A percentile compares a stretch with the other conserved stretches of the same genome.
phyloP scores from a whole-genome alignment of 2,329 filamentous ascomycete genomes.

The Dactylellina drechsleri region DNA sequence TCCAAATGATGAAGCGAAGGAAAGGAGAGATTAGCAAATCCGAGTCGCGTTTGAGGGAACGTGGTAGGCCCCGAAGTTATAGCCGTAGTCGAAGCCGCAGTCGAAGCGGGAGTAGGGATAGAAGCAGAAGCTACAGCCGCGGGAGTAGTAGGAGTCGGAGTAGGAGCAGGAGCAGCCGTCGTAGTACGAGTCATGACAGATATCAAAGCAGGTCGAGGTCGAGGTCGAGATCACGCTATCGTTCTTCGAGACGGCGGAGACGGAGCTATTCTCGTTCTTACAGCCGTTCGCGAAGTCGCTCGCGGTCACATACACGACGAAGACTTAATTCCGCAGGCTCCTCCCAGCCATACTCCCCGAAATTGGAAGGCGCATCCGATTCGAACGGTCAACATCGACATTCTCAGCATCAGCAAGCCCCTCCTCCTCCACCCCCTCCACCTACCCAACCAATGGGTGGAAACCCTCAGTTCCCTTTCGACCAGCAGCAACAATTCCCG shows the following conservation, averaged over 20 bases:
- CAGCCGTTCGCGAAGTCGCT: slow-evolving; percentile 44
- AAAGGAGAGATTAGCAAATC: slow-evolving; percentile 59
- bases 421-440: slow-evolving; percentile 24
- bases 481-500: slow-evolving; percentile 35
- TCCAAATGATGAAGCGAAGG: slow-evolving; percentile 76
- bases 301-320: slow-evolving; percentile 40
- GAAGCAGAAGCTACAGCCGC: slow-evolving; percentile 21
- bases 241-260: slow-evolving; percentile 42
- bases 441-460: slow-evolving; percentile 15
- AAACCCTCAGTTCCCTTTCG: slow-evolving; percentile 41
- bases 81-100: slow-evolving; percentile 55
- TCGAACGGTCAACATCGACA: slow-evolving; percentile 18
- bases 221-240: slow-evolving; percentile 41
- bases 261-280: slow-evolving; percentile 51
- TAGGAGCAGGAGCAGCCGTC: slow-evolving; percentile 30
- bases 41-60: slow-evolving; percentile 22
- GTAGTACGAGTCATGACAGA: slow-evolving; percentile 29
- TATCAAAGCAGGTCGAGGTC: slow-evolving; percentile 40
- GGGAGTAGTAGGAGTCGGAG: slow-evolving; percentile 23
- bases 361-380: slow-evolving; percentile 11
- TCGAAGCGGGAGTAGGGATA: slow-evolving; percentile 59
- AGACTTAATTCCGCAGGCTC: slow-evolving; percentile 48
- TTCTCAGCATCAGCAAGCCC: slow-evolving; percentile 16
- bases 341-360: slow-evolving; percentile 44
- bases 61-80: slow-evolving; percentile 59